These are phyloP conservation scores for Peronosclerospora sorghi DNA, from an alignment of 352 stramenopile genomes.

Conservation along the genomic window DNA sequence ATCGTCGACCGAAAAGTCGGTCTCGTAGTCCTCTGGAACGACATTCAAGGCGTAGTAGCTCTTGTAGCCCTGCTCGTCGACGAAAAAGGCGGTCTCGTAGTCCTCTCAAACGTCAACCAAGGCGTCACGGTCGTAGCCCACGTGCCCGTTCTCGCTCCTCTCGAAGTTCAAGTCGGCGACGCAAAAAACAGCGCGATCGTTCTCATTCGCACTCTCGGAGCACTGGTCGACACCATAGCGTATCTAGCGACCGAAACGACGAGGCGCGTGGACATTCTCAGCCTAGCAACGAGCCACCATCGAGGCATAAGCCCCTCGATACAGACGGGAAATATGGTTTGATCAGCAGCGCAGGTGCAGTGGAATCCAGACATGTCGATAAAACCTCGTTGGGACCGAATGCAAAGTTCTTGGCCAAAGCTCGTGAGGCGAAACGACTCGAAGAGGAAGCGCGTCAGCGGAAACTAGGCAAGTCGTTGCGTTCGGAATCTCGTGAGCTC, in stretches of 20 bases:
- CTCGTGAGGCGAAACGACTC: conserved; percentile 48
- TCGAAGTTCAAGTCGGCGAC: conserved; percentile 5
- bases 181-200: conserved; percentile 1
- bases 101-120: not conserved
- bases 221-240: conserved; percentile 1
- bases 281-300: conserved; percentile 7
- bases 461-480: conserved; percentile 41
- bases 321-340: conserved; percentile 49
- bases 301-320: conserved; percentile 16
- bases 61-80: not conserved
- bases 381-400: conserved; percentile 68
- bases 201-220: conserved; percentile 1
- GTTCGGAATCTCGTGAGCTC: conserved; percentile 8
- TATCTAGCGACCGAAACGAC: conserved; percentile 4
- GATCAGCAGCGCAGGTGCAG: conserved; percentile 40
- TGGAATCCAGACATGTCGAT: conserved; percentile 65
- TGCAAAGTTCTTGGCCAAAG: conserved; percentile 60
- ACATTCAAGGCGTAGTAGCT: conserved; percentile 1
- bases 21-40: conserved; percentile 8
- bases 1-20: conserved; percentile 10
- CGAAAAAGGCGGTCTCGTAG: not conserved
- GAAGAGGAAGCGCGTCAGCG: conserved; percentile 60
- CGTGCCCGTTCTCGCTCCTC: not conserved
- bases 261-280: not conserved
- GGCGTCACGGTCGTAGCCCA: not conserved